These are phyloP conservation scores for Paecilomyces dactylethromorphus DNA, from an alignment of 2,329 filamentous ascomycete species.

Conservation along the genomic window DNA sequence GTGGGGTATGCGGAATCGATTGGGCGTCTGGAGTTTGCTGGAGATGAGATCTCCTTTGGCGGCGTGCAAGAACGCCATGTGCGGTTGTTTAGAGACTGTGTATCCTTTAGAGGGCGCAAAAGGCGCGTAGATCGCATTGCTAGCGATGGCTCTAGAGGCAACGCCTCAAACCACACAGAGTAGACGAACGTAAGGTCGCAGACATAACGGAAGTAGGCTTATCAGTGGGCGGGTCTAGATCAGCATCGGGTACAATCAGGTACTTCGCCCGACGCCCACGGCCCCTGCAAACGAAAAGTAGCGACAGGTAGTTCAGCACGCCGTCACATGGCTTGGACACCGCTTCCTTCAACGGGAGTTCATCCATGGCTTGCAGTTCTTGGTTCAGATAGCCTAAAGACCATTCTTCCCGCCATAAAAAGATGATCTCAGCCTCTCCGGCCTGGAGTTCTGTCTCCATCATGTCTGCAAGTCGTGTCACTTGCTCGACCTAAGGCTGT, in stretches of 20 bases:
- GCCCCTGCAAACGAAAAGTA: background rate
- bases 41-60: background rate
- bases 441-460: background rate
- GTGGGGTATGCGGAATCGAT: background rate
- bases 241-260: background rate
- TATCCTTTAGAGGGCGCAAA: background rate
- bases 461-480: background rate
- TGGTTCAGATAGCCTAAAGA: background rate
- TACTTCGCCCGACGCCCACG: background rate
- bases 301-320: background rate
- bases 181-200: background rate
- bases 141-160: background rate
- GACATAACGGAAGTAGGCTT: background rate
- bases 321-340: background rate
- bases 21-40: background rate
- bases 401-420: background rate
- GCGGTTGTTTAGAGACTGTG: background rate
- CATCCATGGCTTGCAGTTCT: background rate
- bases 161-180: background rate
- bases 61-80: background rate
- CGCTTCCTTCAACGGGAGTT: background rate
- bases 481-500: background rate
- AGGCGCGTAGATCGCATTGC: background rate
- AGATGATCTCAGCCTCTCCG: background rate
- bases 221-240: background rate